Base-by-base conservation (phyloP, 805 yeast species). In the Candida rishiriensis region DNA sequence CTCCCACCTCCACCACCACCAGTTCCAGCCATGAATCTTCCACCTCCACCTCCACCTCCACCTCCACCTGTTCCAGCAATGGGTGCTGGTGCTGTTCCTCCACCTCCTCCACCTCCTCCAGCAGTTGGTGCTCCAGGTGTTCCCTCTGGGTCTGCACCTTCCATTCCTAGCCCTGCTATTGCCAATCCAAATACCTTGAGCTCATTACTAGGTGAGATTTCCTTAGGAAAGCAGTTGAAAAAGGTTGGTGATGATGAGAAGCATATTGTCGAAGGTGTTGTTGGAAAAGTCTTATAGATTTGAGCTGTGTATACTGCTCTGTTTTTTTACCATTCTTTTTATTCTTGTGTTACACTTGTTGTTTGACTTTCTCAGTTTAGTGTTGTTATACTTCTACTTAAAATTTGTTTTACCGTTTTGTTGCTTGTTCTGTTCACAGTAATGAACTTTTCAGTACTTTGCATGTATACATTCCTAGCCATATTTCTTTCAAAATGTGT, bases 121-220 rank as follows among this genome's bases (percentile, higher is more conserved):
- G 57, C 65, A 9, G 54, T 61, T 7, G 58, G 66, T 17, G 60
- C 67, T 5, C 57, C 71, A 7, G 68, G 74, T 10, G 56, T 60
- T 12, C 53, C 60, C 12, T 48, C 61, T 6, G 51, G 69, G 10
- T 55, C 66, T 18, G 53, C 66, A 3, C 60, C 67, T n/a, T 52
- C 60, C 17, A 64, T 63, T 6, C 57, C 70, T 0, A 54, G 65
- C 3, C 26, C 26, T 21, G 26, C 26, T 21, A 7, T 21, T 21
- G 7, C 26, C 26, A 21, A 21, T 21, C 26, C 26, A 21, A 46
- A 44, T 30, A 42, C 63, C 12, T 62, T 67, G 18, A 61, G 61
- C 26, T 65, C 70, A 36, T 60, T 82, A 21, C 65, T 82, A 42
- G 81, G 82, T 3, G 81, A 81, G 57, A 81, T 81, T 41, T 66